Conservation (phyloP, 306 rosid genomes). For the Cyclanthera cordifolia region DNA sequence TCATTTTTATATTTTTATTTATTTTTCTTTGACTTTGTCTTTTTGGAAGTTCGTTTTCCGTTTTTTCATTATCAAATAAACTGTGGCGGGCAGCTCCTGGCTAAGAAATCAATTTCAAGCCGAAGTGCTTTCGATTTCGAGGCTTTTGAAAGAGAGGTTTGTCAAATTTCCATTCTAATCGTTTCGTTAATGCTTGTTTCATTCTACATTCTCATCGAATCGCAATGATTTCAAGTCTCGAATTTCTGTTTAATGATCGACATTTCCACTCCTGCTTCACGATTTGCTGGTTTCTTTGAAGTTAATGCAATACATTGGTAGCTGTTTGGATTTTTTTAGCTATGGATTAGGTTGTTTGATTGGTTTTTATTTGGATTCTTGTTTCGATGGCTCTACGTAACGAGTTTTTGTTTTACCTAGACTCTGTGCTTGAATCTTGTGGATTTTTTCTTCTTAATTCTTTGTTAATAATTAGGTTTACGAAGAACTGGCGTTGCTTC, state of each 20-base stretch:
- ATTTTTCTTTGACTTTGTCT: neutral
- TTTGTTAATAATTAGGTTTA: neutral
- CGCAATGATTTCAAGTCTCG: neutral
- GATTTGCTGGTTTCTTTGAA: neutral
- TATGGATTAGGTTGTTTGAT: neutral
- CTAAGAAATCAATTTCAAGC: neutral
- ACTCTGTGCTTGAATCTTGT: neutral
- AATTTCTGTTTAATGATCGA: neutral
- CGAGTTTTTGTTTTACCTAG: neutral
- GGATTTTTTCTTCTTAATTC: neutral
- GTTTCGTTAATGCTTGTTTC: neutral
- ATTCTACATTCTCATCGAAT: neutral
- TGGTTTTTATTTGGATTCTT: neutral
- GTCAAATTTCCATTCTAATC: neutral
- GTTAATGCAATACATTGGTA: neutral
- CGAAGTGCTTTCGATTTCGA: neutral
- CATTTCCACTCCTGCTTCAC: neutral
- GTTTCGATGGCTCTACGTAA: neutral
- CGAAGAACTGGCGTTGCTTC: neutral
- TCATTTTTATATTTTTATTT: neutral
- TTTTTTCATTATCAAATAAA: conserved; percentile 13
- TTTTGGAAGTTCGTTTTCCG: conserved; percentile 13
- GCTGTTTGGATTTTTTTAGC: neutral
- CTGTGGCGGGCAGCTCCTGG: conserved; percentile 7
- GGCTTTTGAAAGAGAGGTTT: conserved; percentile 10